A percentile compares a stretch with the other conserved stretches of the same genome.
phyloP scores from a whole-genome alignment of 2,329 filamentous ascomycete species.

The Sporothrix humicola region DNA sequence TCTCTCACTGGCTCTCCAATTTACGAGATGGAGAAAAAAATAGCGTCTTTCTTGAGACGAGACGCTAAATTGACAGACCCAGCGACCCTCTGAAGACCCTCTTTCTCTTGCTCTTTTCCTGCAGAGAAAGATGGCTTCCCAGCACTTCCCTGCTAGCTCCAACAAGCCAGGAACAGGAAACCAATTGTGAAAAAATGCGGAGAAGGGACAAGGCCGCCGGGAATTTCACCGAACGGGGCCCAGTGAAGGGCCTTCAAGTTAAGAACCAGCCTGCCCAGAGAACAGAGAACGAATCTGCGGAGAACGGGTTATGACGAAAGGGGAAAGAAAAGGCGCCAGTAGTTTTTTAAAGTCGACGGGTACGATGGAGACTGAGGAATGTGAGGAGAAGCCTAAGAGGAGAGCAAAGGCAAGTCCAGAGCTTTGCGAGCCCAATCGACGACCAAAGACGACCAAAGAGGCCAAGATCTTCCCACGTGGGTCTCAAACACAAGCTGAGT shows the following conservation, averaged over 20 bases:
- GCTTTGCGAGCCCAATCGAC: neutral
- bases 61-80: neutral
- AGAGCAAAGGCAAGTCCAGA: neutral
- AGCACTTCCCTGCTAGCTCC: slow-evolving; percentile 14
- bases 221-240: slow-evolving; percentile 21
- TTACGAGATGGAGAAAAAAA: neutral
- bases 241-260: no score
- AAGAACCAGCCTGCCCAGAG: no score
- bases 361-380: neutral
- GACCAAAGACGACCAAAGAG: no score
- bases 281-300: neutral
- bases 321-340: slow-evolving; percentile 33
- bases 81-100: neutral
- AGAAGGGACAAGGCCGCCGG: slow-evolving; percentile 30
- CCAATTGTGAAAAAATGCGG: slow-evolving; percentile 25
- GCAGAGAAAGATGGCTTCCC: neutral
- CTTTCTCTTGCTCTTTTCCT: neutral
- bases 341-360: neutral
- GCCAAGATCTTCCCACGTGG: slow-evolving; percentile 7
- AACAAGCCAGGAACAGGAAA: neutral
- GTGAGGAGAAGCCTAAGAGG: neutral
- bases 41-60: slow-evolving; percentile 18
- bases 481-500: neutral
- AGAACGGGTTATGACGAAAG: slow-evolving; percentile 28
- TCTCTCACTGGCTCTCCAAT: neutral